phyloP scores from a whole-genome alignment of 306 rosid genomes.

The Astragalus glycyphyllos region DNA sequence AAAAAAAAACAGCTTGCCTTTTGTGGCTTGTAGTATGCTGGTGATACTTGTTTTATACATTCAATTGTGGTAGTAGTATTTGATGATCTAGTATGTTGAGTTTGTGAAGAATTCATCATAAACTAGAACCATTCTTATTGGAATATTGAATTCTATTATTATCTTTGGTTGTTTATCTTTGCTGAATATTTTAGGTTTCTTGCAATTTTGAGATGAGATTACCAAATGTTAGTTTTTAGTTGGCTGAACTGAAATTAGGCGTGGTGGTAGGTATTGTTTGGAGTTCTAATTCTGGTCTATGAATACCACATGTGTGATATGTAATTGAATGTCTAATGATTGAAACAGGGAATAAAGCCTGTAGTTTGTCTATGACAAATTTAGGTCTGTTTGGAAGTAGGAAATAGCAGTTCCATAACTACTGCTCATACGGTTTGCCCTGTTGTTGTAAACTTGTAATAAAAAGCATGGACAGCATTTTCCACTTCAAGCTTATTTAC shows the following conservation, averaged over 20 bases:
- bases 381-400: neutral
- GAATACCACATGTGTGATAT: neutral
- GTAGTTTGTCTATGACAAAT: neutral
- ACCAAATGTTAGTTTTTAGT: neutral
- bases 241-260: neutral
- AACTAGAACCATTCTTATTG: constrained; percentile 35
- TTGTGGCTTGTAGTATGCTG: constrained; percentile 33
- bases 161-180: constrained; percentile 9
- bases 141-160: constrained; percentile 34
- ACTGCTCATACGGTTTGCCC: neutral
- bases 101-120: constrained; percentile 13
- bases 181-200: neutral
- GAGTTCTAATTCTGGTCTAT: neutral
- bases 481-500: neutral
- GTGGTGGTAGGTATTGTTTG: neutral
- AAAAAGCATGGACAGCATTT: neutral
- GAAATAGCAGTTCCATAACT: neutral
- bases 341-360: neutral
- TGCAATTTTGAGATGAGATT: neutral
- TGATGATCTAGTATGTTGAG: constrained; percentile 3
- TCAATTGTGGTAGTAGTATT: constrained; percentile 1
- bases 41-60: constrained; percentile 26
- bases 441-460: neutral
- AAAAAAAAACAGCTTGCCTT: neutral
- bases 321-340: neutral